Evolutionary conservation across 2,329 filamentous ascomycete species (phyloP).

Genomic region (Diplocarpon rosae): DNA sequence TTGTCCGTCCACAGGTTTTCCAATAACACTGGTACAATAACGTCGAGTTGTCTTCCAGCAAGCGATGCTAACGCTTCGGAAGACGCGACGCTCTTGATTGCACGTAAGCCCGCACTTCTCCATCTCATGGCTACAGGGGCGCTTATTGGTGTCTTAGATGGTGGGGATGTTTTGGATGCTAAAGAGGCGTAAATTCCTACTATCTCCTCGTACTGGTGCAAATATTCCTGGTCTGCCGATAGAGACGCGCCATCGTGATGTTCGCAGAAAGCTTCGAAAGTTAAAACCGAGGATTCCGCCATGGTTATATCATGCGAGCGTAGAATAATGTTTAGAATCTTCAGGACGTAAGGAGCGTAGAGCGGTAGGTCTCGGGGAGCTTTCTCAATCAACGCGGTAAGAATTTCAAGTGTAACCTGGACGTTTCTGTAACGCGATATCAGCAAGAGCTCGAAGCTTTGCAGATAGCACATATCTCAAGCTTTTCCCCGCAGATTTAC

Average conservation of each 20-base stretch:
- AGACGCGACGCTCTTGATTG: conserved; percentile 69
- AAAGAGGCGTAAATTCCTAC: conserved; percentile 71
- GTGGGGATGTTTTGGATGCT: conserved; percentile 51
- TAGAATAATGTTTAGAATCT: conserved; percentile 72
- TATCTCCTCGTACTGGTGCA: conserved; percentile 71
- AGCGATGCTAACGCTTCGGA: conserved; percentile 71
- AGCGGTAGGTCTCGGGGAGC: conserved; percentile 81
- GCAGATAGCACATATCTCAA: neutral
- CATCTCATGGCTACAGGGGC: conserved; percentile 69
- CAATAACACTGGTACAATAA: conserved; percentile 74
- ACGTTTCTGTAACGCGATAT: conserved; percentile 55
- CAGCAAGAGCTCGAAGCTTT: conserved; percentile 6
- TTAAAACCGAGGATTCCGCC: conserved; percentile 79
- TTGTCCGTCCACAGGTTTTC: conserved; percentile 74
- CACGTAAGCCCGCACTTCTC: conserved; percentile 62
- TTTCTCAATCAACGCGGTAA: conserved; percentile 87
- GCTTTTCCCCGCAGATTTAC: conserved; percentile 22
- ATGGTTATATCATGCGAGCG: conserved; percentile 81
- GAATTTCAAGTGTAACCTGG: conserved; percentile 87
- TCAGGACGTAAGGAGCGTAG: conserved; percentile 75
- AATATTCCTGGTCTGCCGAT: conserved; percentile 74
- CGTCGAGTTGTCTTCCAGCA: conserved; percentile 62
- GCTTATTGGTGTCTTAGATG: conserved; percentile 44
- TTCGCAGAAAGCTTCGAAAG: conserved; percentile 80
- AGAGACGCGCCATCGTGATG: conserved; percentile 80